Evolutionary conservation across 495 filamentous ascomycete species (phyloP).

Genomic region (Penicillium arizonense): DNA sequence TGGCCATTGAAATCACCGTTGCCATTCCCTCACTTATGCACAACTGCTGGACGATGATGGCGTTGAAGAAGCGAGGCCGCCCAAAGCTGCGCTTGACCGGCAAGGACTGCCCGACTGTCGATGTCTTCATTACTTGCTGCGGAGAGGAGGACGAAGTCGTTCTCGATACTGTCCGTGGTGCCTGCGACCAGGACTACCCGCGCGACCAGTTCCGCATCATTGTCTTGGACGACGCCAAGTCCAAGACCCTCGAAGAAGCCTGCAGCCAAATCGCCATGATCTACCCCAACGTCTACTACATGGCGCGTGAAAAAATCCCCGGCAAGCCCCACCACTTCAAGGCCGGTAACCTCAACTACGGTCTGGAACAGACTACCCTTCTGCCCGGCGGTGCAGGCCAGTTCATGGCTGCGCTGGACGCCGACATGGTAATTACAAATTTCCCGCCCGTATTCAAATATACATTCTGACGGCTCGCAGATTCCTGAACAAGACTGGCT

Average conservation of each 20-base stretch:
- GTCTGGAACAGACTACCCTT: conserved; percentile 32
- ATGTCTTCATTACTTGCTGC: conserved; percentile 52
- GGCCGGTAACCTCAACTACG: conserved; percentile 54
- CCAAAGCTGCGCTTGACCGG: conserved; percentile 43
- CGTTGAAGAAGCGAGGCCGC: conserved; percentile 36
- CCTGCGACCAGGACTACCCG: conserved; percentile 50
- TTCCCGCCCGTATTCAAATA: conserved; percentile 1
- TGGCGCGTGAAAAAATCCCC: conserved; percentile 44
- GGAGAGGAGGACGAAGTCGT: conserved; percentile 52
- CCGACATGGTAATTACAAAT: conserved; percentile 45
- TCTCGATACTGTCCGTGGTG: conserved; percentile 51
- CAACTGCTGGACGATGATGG: conserved; percentile 43
- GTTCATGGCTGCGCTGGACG: conserved; percentile 52
- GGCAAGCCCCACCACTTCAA: conserved; percentile 54
- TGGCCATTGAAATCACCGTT: conserved; percentile 36
- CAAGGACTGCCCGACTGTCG: conserved; percentile 45
- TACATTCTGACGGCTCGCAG: conserved; percentile 11
- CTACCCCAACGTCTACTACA: conserved; percentile 46
- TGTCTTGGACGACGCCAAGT: conserved; percentile 50
- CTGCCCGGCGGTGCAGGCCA: conserved; percentile 42
- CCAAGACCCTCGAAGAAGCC: conserved; percentile 30
- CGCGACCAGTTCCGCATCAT: conserved; percentile 46
- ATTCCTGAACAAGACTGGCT: conserved; percentile 55
- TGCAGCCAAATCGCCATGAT: conserved; percentile 21
- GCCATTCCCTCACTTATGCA: conserved; percentile 41